Evolutionary conservation across 1,139 yeast genomes (phyloP).

Genomic region (Geotrichum fermentans): DNA sequence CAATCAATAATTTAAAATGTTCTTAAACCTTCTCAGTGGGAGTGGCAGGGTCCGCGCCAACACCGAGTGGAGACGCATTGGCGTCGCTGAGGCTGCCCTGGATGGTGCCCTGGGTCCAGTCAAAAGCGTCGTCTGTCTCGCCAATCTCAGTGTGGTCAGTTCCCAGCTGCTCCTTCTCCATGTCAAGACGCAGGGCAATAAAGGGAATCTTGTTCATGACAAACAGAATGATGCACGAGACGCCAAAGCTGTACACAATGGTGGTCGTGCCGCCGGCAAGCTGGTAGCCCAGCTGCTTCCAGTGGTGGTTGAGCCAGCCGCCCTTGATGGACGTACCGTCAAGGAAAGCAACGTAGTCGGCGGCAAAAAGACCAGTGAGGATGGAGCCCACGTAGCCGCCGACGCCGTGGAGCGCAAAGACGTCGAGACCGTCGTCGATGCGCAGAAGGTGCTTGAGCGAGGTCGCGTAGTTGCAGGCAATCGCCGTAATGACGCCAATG

Average conservation of each 20-base stretch:
- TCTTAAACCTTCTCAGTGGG: conserved; percentile 5
- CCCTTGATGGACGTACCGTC: conserved; percentile 63
- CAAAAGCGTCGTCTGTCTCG: conserved; percentile 47
- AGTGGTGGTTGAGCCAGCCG: conserved; percentile 94
- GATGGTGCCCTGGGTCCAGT: conserved; percentile 14
- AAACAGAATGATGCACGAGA: conserved; percentile 67
- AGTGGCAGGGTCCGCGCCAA: not conserved
- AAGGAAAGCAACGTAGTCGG: conserved; percentile 81
- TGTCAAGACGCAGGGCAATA: conserved; percentile 75
- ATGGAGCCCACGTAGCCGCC: conserved; percentile 86
- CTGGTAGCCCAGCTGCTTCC: conserved; percentile 86
- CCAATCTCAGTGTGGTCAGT: conserved; percentile 87
- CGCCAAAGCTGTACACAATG: conserved; percentile 72
- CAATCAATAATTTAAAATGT: not conserved
- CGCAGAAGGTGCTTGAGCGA: conserved; percentile 66
- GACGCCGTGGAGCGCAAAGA: conserved; percentile 87
- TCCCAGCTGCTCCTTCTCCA: conserved; percentile 87
- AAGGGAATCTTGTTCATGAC: conserved; percentile 76
- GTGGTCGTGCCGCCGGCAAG: conserved; percentile 76
- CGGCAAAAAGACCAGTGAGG: conserved; percentile 87
- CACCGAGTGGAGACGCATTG: conserved; percentile 6
- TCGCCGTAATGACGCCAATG: conserved; percentile 76
- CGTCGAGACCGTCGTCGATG: conserved; percentile 95
- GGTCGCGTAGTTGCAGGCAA: conserved; percentile 76
- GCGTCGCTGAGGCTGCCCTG: conserved; percentile 6